Evolutionary conservation across 2,329 filamentous ascomycete genomes (phyloP).

Genomic region (Coniochaeta ligniaria): DNA sequence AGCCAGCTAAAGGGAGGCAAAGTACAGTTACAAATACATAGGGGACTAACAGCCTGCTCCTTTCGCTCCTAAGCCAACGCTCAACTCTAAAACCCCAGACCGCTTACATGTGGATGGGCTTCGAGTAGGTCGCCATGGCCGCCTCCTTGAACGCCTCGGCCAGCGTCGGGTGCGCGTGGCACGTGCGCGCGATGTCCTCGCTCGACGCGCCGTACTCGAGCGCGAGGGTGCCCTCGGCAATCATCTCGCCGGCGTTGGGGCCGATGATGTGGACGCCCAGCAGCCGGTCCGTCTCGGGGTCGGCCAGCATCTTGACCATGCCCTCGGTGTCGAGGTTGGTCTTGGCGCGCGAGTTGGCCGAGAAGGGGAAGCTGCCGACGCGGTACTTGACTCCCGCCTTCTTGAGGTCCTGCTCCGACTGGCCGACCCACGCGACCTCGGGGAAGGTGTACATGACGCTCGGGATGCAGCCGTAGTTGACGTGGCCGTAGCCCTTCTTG

Average conservation of each 20-base stretch:
- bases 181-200: slow-evolving; percentile 91
- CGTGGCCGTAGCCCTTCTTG: slow-evolving; percentile 94
- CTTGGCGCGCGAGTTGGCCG: slow-evolving; percentile 96
- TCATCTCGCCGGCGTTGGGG: slow-evolving; percentile 96
- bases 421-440: slow-evolving; percentile 96
- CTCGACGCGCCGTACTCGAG: slow-evolving; percentile 93
- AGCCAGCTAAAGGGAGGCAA: background rate
- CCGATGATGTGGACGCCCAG: slow-evolving; percentile 96
- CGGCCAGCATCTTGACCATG: slow-evolving; percentile 93
- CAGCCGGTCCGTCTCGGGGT: slow-evolving; percentile 93
- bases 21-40: background rate
- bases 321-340: slow-evolving; percentile 96
- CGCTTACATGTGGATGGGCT: slow-evolving; percentile 87
- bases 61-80: background rate
- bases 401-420: slow-evolving; percentile 96
- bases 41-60: background rate
- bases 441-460: slow-evolving; percentile 99
- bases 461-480: slow-evolving; percentile 97
- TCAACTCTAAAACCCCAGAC: background rate
- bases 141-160: slow-evolving; percentile 99
- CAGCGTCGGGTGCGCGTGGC: slow-evolving; percentile 92
- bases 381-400: slow-evolving; percentile 84
- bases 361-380: slow-evolving; percentile 91
- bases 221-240: slow-evolving; percentile 91
- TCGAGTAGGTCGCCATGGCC: slow-evolving; percentile 92